phyloP scores from a whole-genome alignment of 495 filamentous ascomycete species.

The Letharia columbiana region DNA sequence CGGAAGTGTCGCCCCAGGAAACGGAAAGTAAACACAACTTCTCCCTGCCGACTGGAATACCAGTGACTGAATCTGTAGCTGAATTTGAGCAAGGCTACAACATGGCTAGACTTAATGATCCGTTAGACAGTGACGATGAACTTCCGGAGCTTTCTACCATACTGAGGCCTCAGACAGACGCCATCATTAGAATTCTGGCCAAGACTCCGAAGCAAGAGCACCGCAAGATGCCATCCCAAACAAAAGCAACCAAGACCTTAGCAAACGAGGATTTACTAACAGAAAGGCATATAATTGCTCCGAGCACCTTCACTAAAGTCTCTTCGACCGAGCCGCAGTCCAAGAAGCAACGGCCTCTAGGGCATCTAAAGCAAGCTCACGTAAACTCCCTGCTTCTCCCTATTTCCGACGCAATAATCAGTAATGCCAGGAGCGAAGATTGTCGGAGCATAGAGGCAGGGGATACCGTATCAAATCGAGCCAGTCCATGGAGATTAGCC shows the following conservation, averaged over 20 bases:
- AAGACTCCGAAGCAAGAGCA: neutral
- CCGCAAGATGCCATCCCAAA: neutral
- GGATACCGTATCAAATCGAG: neutral
- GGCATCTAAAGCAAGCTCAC: constrained; percentile 27
- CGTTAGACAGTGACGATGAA: constrained; percentile 23
- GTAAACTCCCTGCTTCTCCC: constrained; percentile 35
- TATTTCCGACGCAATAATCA: constrained; percentile 14
- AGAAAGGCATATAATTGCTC: neutral
- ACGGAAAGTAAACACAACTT: neutral
- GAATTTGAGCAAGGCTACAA: neutral
- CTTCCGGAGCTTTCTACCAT: constrained; percentile 21
- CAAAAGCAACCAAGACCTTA: neutral
- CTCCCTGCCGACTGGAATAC: neutral
- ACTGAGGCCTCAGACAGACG: neutral
- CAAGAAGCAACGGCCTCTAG: constrained; percentile 16
- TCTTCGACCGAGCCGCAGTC: neutral
- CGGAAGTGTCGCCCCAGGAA: neutral
- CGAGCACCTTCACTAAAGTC: neutral
- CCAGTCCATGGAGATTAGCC: constrained; percentile 14
- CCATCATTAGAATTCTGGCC: neutral
- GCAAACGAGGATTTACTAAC: neutral
- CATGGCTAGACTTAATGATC: constrained; percentile 20
- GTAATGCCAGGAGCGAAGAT: neutral
- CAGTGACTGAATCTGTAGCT: neutral
- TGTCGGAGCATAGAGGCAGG: constrained; percentile 3